Percentiles rank a stretch among this genome's conserved stretches.
Evolutionary conservation across 352 stramenopile genomes (phyloP).

Genomic region (Thalassiosira exigua): DNA sequence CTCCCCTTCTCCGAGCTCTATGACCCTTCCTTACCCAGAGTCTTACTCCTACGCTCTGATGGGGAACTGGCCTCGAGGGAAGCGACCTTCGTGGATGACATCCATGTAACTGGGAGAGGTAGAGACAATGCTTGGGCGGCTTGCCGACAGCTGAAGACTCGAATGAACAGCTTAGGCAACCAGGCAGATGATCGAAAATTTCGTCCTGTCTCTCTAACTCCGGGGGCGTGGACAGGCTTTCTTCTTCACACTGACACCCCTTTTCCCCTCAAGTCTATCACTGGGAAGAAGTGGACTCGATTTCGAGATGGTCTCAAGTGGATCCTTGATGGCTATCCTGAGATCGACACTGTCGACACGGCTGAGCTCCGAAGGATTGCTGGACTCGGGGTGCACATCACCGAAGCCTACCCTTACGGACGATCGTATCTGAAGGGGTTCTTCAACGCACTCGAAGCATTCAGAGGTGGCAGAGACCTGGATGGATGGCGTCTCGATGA

Average conservation of each 20-base stretch:
- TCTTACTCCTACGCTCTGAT: conserved; percentile 29
- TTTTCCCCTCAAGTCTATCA: conserved; percentile 40
- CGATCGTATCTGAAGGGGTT: conserved; percentile 15
- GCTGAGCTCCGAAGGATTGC: conserved; percentile 24
- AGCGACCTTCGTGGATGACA: conserved; percentile 46
- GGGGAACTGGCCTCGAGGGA: conserved; percentile 29
- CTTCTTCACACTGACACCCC: conserved; percentile 25
- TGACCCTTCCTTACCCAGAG: conserved; percentile 31
- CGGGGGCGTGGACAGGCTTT: conserved; percentile 41
- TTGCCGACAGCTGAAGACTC: conserved; percentile 4
- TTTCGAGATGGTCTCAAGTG: conserved; percentile 18
- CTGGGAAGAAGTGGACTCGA: conserved; percentile 42
- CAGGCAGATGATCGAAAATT: conserved; percentile 24
- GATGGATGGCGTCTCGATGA: conserved; percentile 33
- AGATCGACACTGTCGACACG: conserved; percentile 18
- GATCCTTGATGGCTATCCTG: conserved; percentile 16
- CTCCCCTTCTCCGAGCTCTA: conserved; percentile 1
- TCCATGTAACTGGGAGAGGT: conserved; percentile 14
- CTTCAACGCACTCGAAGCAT: conserved; percentile 50
- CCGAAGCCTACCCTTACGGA: conserved; percentile 22
- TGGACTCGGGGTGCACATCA: conserved; percentile 33
- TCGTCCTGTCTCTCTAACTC: conserved; percentile 12
- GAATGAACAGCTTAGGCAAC: conserved; percentile 38
- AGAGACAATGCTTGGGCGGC: neutral
- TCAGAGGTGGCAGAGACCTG: conserved; percentile 22